These are phyloP conservation scores for Datisca glomerata DNA, from an alignment of 306 rosid genomes.

Conservation along the genomic window DNA sequence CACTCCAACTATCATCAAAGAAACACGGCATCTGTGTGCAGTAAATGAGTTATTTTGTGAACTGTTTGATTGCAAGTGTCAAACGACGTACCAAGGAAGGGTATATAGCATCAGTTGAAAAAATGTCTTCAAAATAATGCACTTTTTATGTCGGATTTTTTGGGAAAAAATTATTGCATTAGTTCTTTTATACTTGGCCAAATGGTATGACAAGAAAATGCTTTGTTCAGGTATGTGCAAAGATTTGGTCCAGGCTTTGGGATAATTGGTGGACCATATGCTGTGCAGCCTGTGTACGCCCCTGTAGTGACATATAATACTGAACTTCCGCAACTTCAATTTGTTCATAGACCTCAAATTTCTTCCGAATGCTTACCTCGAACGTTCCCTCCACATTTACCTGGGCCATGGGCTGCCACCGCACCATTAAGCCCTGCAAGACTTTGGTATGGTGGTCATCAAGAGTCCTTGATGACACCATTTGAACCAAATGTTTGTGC, in stretches of 20 bases:
- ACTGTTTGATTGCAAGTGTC: neutral
- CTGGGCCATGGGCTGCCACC: slow-evolving; percentile 77
- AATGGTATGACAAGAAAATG: slow-evolving; percentile 10
- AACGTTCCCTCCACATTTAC: slow-evolving; percentile 62
- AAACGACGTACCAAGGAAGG: neutral
- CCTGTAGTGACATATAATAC: slow-evolving; percentile 84
- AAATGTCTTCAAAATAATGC: neutral
- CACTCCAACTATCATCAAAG: too few relatives aligned
- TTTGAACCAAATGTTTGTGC: slow-evolving; percentile 76
- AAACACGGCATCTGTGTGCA: too few relatives aligned
- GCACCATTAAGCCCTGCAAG: slow-evolving; percentile 58
- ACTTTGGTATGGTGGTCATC: slow-evolving; percentile 69
- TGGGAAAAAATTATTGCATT: neutral
- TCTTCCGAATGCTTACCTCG: slow-evolving; percentile 66
- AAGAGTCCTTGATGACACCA: slow-evolving; percentile 54
- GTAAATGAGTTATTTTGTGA: neutral
- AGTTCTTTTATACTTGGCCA: slow-evolving; percentile 1
- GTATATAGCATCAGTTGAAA: neutral
- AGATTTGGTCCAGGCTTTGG: slow-evolving; percentile 98
- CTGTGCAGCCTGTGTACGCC: slow-evolving; percentile 81
- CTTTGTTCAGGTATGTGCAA: slow-evolving; percentile 72
- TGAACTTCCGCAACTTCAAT: slow-evolving; percentile 93
- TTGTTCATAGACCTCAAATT: slow-evolving; percentile 71
- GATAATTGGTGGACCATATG: slow-evolving; percentile 77
- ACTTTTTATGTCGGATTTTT: neutral